Evolutionary conservation across 2,329 filamentous ascomycete species (phyloP), one percentile per base, ranked within the genome.

Genomic region (Hysterium pulicare): DNA sequence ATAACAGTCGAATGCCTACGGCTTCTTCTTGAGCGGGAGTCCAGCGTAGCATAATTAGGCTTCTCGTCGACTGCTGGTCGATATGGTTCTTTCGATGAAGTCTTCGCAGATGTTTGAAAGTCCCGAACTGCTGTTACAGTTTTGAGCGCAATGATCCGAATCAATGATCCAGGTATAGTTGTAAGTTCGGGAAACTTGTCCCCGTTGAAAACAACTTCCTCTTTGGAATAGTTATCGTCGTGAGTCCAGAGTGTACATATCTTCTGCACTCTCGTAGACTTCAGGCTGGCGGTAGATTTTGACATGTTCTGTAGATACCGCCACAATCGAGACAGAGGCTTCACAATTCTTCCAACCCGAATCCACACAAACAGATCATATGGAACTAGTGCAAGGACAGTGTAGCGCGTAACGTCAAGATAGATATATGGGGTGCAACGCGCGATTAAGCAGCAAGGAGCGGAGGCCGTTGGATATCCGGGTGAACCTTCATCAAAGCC

Each of bases 141-240:
- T 50, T 75, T 80, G 38, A 83, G 59, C 5, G 82, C 75, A 17
- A 84, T 73, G 42, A 94, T 83, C 54, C 88, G 84, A 67, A 93
- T 82, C 42, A 94, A 71, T 48, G 79, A 78, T 20, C 86, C 87
- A 0, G 81, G 72, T 43, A 77, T 77, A 48, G 88, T 74, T 34
- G 79, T 76, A 33, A 76, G 72, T 50, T 78, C 76, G 40, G 81
- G 78, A 45, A 91, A 80, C 13, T 83, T 75, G 42, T 87, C 82
- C 44, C 84, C 75, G 61, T 91, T 93, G 57, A 94, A 76, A 17
- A 93, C 74, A 33, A 93, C 83, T 54, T 91, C 87, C 56, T 94
- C 87, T 44, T 78, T 79, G 7, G 84, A 83, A 56, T 90, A 85
- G 32, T 78, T 81, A 51, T 94, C 87, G 62, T 90, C 86, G 53